Evolutionary conservation across 139 green algal species (phyloP).

Genomic region (Chlorella sorokiniana): DNA sequence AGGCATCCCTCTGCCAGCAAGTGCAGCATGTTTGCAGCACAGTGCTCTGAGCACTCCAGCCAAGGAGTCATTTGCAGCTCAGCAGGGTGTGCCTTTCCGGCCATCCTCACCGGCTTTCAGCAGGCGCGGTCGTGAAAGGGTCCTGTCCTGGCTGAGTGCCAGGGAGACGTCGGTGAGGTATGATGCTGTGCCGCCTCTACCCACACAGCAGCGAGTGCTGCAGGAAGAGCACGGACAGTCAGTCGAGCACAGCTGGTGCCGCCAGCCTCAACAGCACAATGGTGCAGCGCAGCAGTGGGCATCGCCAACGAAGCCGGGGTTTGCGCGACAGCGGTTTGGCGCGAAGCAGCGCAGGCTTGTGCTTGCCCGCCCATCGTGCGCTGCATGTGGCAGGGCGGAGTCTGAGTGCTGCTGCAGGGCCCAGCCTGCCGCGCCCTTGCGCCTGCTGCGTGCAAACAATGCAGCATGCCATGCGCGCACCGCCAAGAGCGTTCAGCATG

Average conservation of each 20-base stretch:
- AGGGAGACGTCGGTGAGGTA: no score
- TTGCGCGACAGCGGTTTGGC: no score
- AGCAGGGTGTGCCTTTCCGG: not conserved
- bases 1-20: no score
- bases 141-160: not conserved
- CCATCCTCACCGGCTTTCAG: not conserved
- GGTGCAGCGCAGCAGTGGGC: not conserved
- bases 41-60: not conserved
- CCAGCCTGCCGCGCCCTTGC: not conserved
- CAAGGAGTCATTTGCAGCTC: not conserved
- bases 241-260: not conserved
- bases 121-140: not conserved
- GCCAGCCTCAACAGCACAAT: not conserved
- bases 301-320: not conserved
- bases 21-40: not conserved
- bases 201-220: not conserved
- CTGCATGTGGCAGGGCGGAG: not conserved
- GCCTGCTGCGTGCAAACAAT: not conserved
- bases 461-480: not conserved
- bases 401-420: not conserved
- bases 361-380: not conserved
- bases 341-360: constrained; percentile 5
- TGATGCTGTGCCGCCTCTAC: no score
- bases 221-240: no score
- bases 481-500: not conserved